Base-by-base conservation (phyloP, 805 yeast genomes). In the Starmerella sirachaensis region DNA sequence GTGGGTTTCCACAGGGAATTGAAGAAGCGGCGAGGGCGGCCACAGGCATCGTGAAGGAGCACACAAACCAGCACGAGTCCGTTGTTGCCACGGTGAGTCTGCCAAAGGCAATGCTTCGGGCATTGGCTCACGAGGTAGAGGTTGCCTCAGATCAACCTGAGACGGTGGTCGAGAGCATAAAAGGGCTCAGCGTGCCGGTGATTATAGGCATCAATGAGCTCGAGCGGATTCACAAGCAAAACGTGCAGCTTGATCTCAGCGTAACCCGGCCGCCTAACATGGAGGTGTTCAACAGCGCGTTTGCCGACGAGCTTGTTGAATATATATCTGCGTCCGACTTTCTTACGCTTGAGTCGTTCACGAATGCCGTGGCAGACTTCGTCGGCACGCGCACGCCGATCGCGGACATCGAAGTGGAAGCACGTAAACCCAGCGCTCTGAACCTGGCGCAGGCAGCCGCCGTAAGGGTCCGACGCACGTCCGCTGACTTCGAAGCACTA, bases 161-260 rank as follows among this genome's bases (percentile, higher is more conserved):
- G 3, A 49, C 52, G 10, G 18, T 29, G 16, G 19, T 19, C 5
- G 48, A 45, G 18, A 6, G 7, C 4, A 7, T 47, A 6, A 11
- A 17, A 6, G 68, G 70, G 5, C 57, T 86, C 25, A 65, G 67
- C 33, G 58, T 83, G 13, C 65, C 77, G 34, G 78, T 94, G 0
- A 65, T 86, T n/a, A 80, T 91, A 48, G 99, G 98, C 4, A 91
- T 91, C 6, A 88, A 85, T 62, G 78, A 85, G 1, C 82, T 85
- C 60, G 99, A 91, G 56, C 66, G 98, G 41, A 58, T 77, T 17
- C 77, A 78, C 51, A 75, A 71, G 48, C 99, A 91, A 60, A 75
- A 75, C 31, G 82, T 91, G 6, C 59, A 65, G 2, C 46, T 80
- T 20, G 79, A 79, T 48, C 40, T 73, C 13, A 57, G 56, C 6